Conservation (phyloP, 495 filamentous ascomycete species). For the Extremus antarcticus region DNA sequence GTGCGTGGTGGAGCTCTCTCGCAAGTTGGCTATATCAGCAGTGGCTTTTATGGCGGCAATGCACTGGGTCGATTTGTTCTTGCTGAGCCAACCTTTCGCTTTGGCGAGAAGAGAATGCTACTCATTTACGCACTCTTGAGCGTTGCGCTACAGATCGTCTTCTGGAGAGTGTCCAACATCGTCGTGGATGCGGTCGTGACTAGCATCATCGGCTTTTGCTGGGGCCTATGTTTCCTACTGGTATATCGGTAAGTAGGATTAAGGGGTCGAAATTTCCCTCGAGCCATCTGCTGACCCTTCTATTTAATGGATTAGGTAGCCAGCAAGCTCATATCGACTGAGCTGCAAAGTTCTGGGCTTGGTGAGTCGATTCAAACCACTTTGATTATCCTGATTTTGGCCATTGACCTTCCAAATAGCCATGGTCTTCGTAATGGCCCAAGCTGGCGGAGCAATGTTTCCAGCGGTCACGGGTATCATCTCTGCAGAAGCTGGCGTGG, state of each 20-base stretch:
- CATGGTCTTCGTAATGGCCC: constrained; percentile 21
- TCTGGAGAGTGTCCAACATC: constrained; percentile 38
- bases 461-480: constrained; percentile 19
- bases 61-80: constrained; percentile 39
- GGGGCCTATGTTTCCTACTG: constrained; percentile 20
- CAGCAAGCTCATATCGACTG: constrained; percentile 13
- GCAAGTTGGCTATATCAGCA: constrained; percentile 17
- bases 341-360: constrained; percentile 9
- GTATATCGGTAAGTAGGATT: too few species aligned
- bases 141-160: constrained; percentile 47
- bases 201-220: constrained; percentile 14
- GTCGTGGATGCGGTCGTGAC: constrained; percentile 11
- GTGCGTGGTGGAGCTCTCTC: constrained; percentile 25
- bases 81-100: constrained; percentile 43
- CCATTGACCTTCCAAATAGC: constrained; percentile 18
- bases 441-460: constrained; percentile 19
- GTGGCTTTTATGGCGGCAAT: constrained; percentile 15
- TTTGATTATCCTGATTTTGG: neutral
- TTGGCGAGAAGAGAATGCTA: constrained; percentile 41
- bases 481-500: constrained; percentile 19
- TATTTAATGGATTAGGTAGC: too few species aligned
- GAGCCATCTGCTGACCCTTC: too few species aligned
- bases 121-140: constrained; percentile 41
- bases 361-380: neutral
- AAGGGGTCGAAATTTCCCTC: too few species aligned